phyloP scores from a whole-genome alignment of 805 yeast genomes.

The Lachancea lanzarotensis region DNA sequence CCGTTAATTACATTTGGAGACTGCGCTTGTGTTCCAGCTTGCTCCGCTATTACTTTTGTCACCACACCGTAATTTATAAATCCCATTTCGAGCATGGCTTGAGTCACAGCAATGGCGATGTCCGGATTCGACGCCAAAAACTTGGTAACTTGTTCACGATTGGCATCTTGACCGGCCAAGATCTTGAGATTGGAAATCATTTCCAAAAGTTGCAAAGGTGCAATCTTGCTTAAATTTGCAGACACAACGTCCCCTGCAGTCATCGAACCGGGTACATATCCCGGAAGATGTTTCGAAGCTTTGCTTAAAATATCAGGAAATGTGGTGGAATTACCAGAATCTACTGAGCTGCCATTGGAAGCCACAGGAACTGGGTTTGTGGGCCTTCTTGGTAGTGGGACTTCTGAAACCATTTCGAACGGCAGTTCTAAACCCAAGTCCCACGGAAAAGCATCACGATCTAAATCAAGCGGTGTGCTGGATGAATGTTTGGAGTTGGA shows the following conservation, averaged over 20 bases:
- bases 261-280: constrained; percentile 40
- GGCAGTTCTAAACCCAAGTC: constrained; percentile 27
- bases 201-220: constrained; percentile 67
- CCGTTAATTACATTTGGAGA: constrained; percentile 1
- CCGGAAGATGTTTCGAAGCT: constrained; percentile 55
- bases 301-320: constrained; percentile 45
- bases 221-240: constrained; percentile 52
- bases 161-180: constrained; percentile 42
- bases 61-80: constrained; percentile 63
- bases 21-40: constrained; percentile 11
- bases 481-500: constrained; percentile 15
- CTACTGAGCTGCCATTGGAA: background rate
- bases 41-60: constrained; percentile 40
- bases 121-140: constrained; percentile 48
- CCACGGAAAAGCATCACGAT: constrained; percentile 31
- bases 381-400: constrained; percentile 31
- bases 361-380: constrained; percentile 10
- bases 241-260: constrained; percentile 48
- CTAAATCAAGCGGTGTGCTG: constrained; percentile 16
- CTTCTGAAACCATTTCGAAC: constrained; percentile 31
- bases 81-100: constrained; percentile 72
- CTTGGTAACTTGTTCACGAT: constrained; percentile 43
- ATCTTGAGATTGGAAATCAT: constrained; percentile 60
- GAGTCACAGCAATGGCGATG: constrained; percentile 62
- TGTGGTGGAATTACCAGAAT: constrained; percentile 14